Evolutionary conservation across 345 rosid species (phyloP).

Genomic region (Citrus glauca): DNA sequence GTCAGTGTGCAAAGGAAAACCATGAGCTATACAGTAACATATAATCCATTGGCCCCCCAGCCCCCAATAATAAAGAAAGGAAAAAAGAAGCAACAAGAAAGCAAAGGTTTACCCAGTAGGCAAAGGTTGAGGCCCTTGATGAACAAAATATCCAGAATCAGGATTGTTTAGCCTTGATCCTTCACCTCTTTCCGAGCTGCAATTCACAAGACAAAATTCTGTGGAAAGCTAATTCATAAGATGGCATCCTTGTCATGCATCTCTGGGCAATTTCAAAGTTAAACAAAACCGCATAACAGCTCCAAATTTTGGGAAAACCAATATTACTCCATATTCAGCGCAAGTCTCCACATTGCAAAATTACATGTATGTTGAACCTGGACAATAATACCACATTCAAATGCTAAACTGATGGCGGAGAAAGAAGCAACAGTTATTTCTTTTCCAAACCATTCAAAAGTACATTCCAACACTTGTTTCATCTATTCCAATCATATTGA

Average conservation of each 20-base stretch:
- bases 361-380: not conserved
- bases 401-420: not conserved
- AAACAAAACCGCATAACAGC: not conserved
- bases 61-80: not conserved
- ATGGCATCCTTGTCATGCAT: not conserved
- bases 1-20: not conserved
- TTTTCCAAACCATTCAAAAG: not conserved
- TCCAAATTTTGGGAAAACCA: not conserved
- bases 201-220: conserved; percentile 6
- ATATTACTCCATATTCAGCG: not conserved
- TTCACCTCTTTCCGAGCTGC: conserved; percentile 39
- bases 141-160: conserved; percentile 26
- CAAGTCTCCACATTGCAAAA: not conserved
- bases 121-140: conserved; percentile 40
- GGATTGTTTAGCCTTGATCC: conserved; percentile 28
- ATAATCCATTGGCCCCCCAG: not conserved
- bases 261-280: not conserved
- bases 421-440: not conserved
- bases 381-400: not conserved
- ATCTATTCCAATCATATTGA: not conserved
- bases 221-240: not conserved
- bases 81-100: conserved; percentile 3
- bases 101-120: conserved; percentile 52
- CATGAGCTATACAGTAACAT: not conserved
- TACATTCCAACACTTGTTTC: not conserved